A percentile compares a stretch with the other conserved stretches of the same genome.
Evolutionary conservation across 2,329 filamentous ascomycete genomes (phyloP).

Genomic region (Grosmannia serpens): DNA sequence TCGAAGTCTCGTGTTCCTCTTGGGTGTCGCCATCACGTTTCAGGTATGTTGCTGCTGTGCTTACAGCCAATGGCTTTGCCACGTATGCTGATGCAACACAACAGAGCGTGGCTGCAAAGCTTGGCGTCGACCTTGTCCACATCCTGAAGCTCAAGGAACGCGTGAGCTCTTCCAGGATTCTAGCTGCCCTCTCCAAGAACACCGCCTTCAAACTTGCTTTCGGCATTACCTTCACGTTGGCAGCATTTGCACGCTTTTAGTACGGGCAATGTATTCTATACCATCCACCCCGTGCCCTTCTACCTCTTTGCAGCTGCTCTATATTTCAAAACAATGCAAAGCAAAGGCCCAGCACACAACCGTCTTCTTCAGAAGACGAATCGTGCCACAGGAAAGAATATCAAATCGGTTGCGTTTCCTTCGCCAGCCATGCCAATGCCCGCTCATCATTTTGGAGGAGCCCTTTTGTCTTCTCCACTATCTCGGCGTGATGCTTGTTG

Average conservation of each 20-base stretch:
- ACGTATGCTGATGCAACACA: background rate
- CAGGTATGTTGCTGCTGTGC: conserved; percentile 35
- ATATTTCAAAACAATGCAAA: background rate
- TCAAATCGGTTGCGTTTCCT: conserved; percentile 64
- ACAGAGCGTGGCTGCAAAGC: conserved; percentile 26
- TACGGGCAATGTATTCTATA: background rate
- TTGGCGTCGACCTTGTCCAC: conserved; percentile 28
- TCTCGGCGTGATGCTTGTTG: conserved; percentile 72
- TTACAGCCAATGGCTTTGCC: background rate
- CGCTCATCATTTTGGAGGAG: conserved; percentile 64
- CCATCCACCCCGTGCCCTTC: no score
- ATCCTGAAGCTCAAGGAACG: conserved; percentile 25
- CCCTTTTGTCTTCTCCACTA: conserved; percentile 67
- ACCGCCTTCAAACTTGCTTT: conserved; percentile 59
- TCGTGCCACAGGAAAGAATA: background rate
- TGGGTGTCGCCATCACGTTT: conserved; percentile 51
- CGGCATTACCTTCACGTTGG: conserved; percentile 60
- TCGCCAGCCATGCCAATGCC: conserved; percentile 69
- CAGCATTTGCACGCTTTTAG: conserved; percentile 45
- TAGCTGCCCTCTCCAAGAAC: conserved; percentile 42
- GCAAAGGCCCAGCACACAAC: background rate
- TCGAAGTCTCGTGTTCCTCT: conserved; percentile 53
- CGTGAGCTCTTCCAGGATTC: conserved; percentile 26
- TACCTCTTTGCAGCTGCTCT: background rate
- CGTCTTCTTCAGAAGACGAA: background rate